A percentile compares a stretch with the other conserved stretches of the same genome.
Conservation (phyloP, 768 basidiomycete species). For the Kwoniella shandongensis region DNA sequence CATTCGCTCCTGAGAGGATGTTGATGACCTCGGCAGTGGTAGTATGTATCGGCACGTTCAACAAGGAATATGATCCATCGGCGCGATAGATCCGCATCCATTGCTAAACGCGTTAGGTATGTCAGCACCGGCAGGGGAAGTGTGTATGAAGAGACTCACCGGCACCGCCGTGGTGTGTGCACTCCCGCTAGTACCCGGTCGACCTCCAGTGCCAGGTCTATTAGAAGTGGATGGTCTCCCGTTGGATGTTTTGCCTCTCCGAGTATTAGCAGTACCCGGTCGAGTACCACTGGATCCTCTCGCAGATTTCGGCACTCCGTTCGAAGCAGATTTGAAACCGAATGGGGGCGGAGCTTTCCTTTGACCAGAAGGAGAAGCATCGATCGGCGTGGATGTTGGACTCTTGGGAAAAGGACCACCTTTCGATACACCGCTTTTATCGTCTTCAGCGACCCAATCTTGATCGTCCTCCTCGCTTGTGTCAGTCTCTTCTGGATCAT, state of each 20-base stretch:
- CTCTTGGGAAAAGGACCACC: neutral
- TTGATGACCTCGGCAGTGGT: constrained; percentile 70
- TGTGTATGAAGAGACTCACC: constrained; percentile 23
- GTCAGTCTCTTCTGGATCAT: constrained; percentile 27
- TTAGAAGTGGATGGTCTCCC: constrained; percentile 34
- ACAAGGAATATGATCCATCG: constrained; percentile 70
- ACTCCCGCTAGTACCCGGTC: constrained; percentile 49
- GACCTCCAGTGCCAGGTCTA: constrained; percentile 29
- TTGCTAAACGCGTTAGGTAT: constrained; percentile 51
- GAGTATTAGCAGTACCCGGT: constrained; percentile 15
- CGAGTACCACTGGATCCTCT: constrained; percentile 21
- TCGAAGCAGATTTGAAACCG: constrained; percentile 37
- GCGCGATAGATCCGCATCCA: constrained; percentile 75
- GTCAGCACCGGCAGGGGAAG: neutral
- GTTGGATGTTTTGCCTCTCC: constrained; percentile 11
- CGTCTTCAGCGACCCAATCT: constrained; percentile 9
- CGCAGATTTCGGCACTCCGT: constrained; percentile 7
- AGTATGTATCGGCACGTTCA: constrained; percentile 63
- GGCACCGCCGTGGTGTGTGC: constrained; percentile 5
- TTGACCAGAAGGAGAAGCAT: neutral
- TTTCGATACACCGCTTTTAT: neutral
- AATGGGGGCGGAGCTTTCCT: constrained; percentile 45
- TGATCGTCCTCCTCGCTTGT: constrained; percentile 23
- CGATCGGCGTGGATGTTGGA: constrained; percentile 1
- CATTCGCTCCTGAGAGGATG: constrained; percentile 58